Percentiles rank a stretch among this genome's conserved stretches.
Conservation (phyloP, 2,329 filamentous ascomycete genomes). For the Raffaelea ambrosiae region DNA sequence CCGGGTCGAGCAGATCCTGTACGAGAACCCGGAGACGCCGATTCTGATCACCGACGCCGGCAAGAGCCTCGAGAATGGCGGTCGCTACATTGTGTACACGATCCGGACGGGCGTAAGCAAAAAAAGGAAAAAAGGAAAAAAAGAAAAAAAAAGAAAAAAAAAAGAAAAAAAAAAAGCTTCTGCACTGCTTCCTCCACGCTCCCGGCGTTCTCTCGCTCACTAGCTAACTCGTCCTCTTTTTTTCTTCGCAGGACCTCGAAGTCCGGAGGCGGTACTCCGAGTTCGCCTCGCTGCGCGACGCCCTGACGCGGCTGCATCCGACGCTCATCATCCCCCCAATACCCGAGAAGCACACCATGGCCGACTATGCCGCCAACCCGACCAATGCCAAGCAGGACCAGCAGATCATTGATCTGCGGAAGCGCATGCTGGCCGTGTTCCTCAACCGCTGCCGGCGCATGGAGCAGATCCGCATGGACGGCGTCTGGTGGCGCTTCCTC, state of each 20-base stretch:
- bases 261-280: slow-evolving; percentile 94
- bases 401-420: slow-evolving; percentile 91
- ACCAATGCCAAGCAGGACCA: slow-evolving; percentile 97
- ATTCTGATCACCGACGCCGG: slow-evolving; percentile 92
- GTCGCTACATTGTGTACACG: slow-evolving; percentile 93
- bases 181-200: no score
- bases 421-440: slow-evolving; percentile 95
- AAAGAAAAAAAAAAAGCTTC: no score
- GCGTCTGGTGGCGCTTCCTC: slow-evolving; percentile 95
- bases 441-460: slow-evolving; percentile 88
- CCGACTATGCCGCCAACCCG: slow-evolving; percentile 94
- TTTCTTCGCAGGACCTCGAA: slow-evolving; percentile 97
- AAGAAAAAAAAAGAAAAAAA: not conserved
- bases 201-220: no score
- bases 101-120: slow-evolving; percentile 79
- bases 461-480: slow-evolving; percentile 85
- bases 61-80: slow-evolving; percentile 87
- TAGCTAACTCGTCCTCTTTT: slow-evolving; percentile 10
- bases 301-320: slow-evolving; percentile 83
- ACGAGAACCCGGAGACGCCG: slow-evolving; percentile 83
- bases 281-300: slow-evolving; percentile 83
- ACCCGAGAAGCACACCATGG: slow-evolving; percentile 97
- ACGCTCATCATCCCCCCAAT: slow-evolving; percentile 95
- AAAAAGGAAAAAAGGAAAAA: not conserved
- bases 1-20: slow-evolving; percentile 93